These are phyloP conservation scores for Lentinus tigrinus DNA, from an alignment of 768 basidiomycete genomes.

Conservation along the genomic window DNA sequence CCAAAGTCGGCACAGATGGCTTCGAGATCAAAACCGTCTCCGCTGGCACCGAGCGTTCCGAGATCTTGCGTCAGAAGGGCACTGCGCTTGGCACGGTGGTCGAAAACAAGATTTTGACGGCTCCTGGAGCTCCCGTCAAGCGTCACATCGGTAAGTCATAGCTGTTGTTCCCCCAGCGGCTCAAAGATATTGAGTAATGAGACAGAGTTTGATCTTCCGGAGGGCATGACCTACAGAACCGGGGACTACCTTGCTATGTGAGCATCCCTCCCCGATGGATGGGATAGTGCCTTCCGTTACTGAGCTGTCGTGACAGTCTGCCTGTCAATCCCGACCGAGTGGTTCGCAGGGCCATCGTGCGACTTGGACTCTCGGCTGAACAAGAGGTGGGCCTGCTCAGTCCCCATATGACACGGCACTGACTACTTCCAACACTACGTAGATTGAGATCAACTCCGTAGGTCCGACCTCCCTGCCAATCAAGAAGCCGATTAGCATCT, in stretches of 20 bases:
- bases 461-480: conserved; percentile 42
- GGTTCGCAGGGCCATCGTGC: conserved; percentile 37
- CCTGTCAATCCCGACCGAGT: conserved; percentile 40
- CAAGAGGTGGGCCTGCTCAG: conserved; percentile 31
- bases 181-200: neutral
- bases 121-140: conserved; percentile 36
- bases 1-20: conserved; percentile 13
- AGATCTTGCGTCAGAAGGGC: conserved; percentile 36
- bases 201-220: conserved; percentile 42
- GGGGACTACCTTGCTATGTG: conserved; percentile 50
- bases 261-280: conserved; percentile 7
- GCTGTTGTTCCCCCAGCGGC: neutral
- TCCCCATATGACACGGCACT: neutral
- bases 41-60: conserved; percentile 33
- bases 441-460: conserved; percentile 36
- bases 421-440: neutral
- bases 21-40: conserved; percentile 34
- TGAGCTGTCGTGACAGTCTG: conserved; percentile 26
- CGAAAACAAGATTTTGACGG: conserved; percentile 39
- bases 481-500: conserved; percentile 35
- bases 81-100: conserved; percentile 38
- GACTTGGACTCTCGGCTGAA: conserved; percentile 37
- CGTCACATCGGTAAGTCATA: conserved; percentile 37
- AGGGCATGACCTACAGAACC: conserved; percentile 36
- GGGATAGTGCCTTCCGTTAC: neutral